These are phyloP conservation scores for Mimosa pudica DNA, from an alignment of 306 rosid species.

Conservation along the genomic window DNA sequence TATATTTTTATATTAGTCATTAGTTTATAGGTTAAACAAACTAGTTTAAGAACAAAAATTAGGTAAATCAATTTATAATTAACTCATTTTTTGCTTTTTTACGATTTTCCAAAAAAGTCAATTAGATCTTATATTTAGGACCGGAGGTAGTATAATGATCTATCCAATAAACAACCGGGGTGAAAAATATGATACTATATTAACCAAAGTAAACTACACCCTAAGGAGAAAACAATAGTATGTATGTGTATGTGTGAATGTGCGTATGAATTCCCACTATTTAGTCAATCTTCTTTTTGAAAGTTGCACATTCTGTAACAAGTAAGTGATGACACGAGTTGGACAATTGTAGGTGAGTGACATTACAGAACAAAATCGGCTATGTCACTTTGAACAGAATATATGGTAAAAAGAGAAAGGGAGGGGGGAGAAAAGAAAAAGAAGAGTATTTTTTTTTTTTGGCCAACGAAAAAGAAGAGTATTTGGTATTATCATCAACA, in stretches of 20 bases:
- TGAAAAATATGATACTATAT: background rate
- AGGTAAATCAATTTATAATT: no score
- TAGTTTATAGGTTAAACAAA: no score
- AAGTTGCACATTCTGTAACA: background rate
- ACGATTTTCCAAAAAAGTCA: no score
- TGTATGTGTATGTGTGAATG: background rate
- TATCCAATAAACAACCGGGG: background rate
- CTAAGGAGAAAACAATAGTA: background rate
- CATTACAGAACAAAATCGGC: constrained; percentile 9
- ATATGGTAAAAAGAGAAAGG: background rate
- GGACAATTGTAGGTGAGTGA: constrained; percentile 7
- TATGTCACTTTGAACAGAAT: constrained; percentile 11
- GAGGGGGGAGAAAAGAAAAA: background rate
- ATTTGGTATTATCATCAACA: constrained; percentile 1
- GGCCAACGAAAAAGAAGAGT: background rate
- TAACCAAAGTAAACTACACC: background rate
- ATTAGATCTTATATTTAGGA: no score
- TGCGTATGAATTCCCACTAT: background rate
- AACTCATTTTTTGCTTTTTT: no score
- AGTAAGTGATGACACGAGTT: constrained; percentile 6
- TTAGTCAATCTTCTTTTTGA: background rate
- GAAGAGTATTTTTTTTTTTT: background rate
- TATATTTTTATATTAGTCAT: no score
- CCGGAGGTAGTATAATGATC: no score
- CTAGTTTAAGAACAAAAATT: no score